Evolutionary conservation across 345 rosid genomes (phyloP).

Genomic region (Heritiera littoralis): DNA sequence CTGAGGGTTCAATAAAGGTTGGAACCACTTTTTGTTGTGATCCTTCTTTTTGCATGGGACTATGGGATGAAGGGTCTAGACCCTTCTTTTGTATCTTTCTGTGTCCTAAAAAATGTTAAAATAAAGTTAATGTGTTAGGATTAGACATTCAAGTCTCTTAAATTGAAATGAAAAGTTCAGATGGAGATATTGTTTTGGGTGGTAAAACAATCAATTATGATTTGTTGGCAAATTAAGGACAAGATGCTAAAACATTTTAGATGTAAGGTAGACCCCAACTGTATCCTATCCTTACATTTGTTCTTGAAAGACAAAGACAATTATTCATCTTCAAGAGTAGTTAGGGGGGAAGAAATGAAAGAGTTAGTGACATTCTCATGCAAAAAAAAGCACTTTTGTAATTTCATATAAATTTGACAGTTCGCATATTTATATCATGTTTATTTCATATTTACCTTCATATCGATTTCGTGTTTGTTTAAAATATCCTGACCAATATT

Average conservation of each 20-base stretch:
- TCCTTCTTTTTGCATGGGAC: not conserved
- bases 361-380: not conserved
- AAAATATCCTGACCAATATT: not conserved
- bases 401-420: not conserved
- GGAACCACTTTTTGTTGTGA: not conserved
- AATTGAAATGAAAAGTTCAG: not conserved
- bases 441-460: too few relatives aligned
- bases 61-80: not conserved
- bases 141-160: constrained; percentile 9
- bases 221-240: not conserved
- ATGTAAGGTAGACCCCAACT: not conserved
- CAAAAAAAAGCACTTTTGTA: not conserved
- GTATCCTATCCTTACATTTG: not conserved
- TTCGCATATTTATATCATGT: too few relatives aligned
- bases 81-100: too few relatives aligned
- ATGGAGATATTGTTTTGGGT: not conserved
- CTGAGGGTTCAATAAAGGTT: not conserved
- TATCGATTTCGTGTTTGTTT: too few relatives aligned
- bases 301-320: not conserved
- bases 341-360: not conserved
- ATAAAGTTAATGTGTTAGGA: constrained; percentile 12
- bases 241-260: not conserved
- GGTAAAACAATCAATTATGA: not conserved
- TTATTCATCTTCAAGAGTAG: not conserved
- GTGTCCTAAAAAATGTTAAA: not conserved